These are phyloP conservation scores for Yamadazyma blattariae DNA, from an alignment of 1,139 yeast genomes.

Conservation along the genomic window DNA sequence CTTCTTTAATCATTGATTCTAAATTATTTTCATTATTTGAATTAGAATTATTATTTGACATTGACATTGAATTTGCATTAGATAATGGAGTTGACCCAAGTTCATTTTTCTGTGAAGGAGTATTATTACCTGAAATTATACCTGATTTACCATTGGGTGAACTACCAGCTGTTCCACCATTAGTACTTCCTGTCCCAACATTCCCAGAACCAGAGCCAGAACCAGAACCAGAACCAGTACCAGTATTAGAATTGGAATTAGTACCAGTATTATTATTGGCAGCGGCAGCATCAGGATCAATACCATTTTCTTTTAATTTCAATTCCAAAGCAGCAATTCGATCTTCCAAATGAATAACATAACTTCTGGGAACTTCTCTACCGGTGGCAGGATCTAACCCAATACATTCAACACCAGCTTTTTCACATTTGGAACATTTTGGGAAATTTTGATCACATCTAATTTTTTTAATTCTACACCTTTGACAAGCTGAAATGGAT, in stretches of 20 bases:
- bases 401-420: conserved; percentile 70
- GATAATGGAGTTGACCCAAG: too few species aligned
- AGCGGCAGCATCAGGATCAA: conserved; percentile 17
- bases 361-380: conserved; percentile 78
- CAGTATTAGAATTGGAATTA: too few species aligned
- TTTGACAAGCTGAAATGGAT: conserved; percentile 75
- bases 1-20: not conserved
- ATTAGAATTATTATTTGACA: too few species aligned
- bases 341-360: conserved; percentile 71
- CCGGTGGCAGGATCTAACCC: conserved; percentile 89
- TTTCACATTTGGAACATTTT: conserved; percentile 67
- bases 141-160: too few species aligned
- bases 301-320: conserved; percentile 42
- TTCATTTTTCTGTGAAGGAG: too few species aligned
- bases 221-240: too few species aligned
- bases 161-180: too few species aligned
- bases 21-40: not conserved
- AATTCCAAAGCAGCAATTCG: conserved; percentile 55
- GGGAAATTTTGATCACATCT: conserved; percentile 86
- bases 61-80: too few species aligned
- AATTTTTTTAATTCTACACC: conserved; percentile 77
- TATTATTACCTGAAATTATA: too few species aligned
- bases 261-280: too few species aligned
- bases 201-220: too few species aligned
- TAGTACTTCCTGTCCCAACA: too few species aligned